Evolutionary conservation across 768 basidiomycete genomes (phyloP).

Genomic region (Podaxis sp.): DNA sequence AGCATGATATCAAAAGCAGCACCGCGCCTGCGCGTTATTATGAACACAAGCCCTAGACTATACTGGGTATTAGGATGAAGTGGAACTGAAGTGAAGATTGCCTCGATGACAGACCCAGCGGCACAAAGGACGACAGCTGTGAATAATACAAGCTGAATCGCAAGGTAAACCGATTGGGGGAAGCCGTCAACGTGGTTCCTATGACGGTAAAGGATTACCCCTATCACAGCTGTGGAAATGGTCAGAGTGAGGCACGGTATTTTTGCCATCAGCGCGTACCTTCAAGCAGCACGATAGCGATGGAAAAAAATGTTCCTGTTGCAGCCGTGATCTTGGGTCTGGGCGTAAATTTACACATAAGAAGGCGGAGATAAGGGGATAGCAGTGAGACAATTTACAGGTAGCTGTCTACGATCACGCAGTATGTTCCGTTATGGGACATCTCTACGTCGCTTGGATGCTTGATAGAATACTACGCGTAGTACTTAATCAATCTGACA

Average conservation of each 20-base stretch:
- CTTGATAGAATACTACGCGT: not conserved
- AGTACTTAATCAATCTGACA: not conserved
- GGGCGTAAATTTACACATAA: not conserved
- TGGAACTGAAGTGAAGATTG: not conserved
- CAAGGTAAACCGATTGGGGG: constrained; percentile 6
- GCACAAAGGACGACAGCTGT: not conserved
- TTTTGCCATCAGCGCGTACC: not conserved
- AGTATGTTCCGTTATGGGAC: constrained; percentile 11
- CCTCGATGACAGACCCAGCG: not conserved
- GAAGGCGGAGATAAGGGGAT: no score
- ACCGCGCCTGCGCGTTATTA: not conserved
- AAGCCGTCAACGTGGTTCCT: not conserved
- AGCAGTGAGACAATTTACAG: not conserved
- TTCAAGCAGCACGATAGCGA: constrained; percentile 2
- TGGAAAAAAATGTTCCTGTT: not conserved
- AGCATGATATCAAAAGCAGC: constrained; percentile 6
- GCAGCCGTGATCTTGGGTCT: constrained; percentile 6
- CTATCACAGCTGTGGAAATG: not conserved
- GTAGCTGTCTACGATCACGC: not conserved
- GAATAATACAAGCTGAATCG: constrained; percentile 1
- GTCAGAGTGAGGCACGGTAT: not conserved
- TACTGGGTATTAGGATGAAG: not conserved
- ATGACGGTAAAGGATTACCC: constrained; percentile 2
- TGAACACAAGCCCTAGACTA: constrained; percentile 4
- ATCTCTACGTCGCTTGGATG: constrained; percentile 2